phyloP scores from a whole-genome alignment of 2,329 filamentous ascomycete genomes.

The Xylaria polymorpha region DNA sequence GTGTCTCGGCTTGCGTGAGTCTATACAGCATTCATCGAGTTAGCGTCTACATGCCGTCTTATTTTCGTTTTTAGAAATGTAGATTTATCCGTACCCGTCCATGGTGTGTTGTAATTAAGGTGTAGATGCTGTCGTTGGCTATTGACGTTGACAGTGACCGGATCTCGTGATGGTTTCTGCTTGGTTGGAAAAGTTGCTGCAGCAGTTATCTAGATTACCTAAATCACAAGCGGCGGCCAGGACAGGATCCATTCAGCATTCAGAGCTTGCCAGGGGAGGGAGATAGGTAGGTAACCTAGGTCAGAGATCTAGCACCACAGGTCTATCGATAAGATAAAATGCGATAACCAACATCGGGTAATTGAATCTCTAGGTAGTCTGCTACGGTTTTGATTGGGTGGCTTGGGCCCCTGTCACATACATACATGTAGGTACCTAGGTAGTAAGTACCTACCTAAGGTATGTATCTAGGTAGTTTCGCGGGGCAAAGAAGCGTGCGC shows the following conservation, averaged over 20 bases:
- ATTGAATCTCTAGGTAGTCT: neutral
- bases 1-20: conserved; percentile 83
- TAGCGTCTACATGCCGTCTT: conserved; percentile 4
- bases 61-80: neutral
- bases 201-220: neutral
- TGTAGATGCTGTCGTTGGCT: neutral
- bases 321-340: conserved; percentile 37
- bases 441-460: too few species aligned
- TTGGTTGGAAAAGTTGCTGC: conserved; percentile 26
- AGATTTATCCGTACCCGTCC: conserved; percentile 45
- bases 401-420: neutral
- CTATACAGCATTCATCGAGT: conserved; percentile 51
- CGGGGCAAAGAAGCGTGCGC: conserved; percentile 31
- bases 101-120: conserved; percentile 36
- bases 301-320: too few species aligned
- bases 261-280: too few species aligned
- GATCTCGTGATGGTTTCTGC: conserved; percentile 9
- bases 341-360: neutral
- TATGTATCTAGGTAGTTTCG: conserved; percentile 24
- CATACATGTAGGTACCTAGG: too few species aligned
- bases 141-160: neutral
- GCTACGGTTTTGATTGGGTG: neutral
- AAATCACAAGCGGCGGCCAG: neutral
- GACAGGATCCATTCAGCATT: too few species aligned
- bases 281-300: too few species aligned